Base-by-base conservation (phyloP, 768 basidiomycete species). In the Panus rudis region DNA sequence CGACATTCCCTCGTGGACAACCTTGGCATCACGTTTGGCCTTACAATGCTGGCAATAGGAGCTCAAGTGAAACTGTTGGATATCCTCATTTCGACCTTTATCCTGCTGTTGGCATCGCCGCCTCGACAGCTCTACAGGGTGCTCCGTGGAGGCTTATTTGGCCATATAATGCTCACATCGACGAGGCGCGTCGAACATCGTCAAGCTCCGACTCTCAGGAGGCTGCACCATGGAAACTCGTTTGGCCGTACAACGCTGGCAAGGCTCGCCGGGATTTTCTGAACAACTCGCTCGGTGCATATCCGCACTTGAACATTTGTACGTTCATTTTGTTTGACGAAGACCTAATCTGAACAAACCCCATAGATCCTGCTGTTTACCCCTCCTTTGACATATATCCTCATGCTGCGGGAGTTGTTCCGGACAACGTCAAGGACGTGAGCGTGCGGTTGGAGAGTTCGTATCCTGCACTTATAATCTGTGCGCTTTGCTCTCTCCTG, bases 341-440 rank as follows among this genome's bases (percentile, higher is more conserved):
- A 4, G 20, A 19, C 14, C 19, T 23, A 14, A 26, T 45, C 26
- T 25, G 20, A n/a, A n/a, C n/a, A n/a, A n/a, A n/a, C 20, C n/a
- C 25, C 17, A 35, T 20, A 73, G 71, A 73, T 57, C 66, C 69
- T 16, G 51, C 65, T 13, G 61, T 65, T 23, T 67, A 68, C 48
- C 58, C 62, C 6, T 25, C 48, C 13, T 57, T 62, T 37, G 54
- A 60, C 31, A 41, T 63, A 13, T 64, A 63, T 41, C 60, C 62
- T 5, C 17, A 54, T 10, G 40, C 26, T 16, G 21, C 45, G 25
- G 38, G 48, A 12, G 43, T 51, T 19, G 37, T 21, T 13, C 50
- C 16, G 17, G 19, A 40, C 8, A 27, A 42, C 19, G 23, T n/a
- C 24, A 38, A 38, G 24, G 44, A 47, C 23, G n/a, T 39, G 11